phyloP scores from a whole-genome alignment of 176 grass and related monocot species.

The Sorghum bicolor region DNA sequence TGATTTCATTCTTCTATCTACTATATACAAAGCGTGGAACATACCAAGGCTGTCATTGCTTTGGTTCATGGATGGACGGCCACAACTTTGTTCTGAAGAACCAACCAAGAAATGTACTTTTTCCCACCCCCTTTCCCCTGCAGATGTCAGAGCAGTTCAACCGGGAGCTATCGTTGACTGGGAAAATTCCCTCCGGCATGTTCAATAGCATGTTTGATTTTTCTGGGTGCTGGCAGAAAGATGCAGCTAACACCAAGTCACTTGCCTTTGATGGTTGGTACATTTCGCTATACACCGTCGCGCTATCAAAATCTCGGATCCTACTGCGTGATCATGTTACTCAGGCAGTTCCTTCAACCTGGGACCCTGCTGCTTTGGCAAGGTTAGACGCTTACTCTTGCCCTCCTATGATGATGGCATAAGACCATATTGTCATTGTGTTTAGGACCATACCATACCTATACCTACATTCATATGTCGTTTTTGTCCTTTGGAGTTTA shows the following conservation, averaged over 20 bases:
- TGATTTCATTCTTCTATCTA: not conserved
- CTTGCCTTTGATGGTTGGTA: constrained; percentile 93
- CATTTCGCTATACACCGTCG: constrained; percentile 80
- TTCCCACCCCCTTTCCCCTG: no score
- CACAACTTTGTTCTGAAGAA: not conserved
- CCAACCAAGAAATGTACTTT: not conserved
- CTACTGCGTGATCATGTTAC: constrained; percentile 74
- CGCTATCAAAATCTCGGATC: constrained; percentile 78
- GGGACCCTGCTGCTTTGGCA: constrained; percentile 89
- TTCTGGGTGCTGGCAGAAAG: constrained; percentile 88
- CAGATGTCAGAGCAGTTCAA: constrained; percentile 99
- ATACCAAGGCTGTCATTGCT: not conserved
- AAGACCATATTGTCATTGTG: not conserved
- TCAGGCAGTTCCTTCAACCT: constrained; percentile 85
- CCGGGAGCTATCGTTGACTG: constrained; percentile 78
- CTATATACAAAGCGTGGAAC: not conserved
- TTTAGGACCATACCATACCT: not conserved
- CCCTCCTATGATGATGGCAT: not conserved
- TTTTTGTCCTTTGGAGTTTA: not conserved
- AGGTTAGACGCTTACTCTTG: constrained; percentile 38
- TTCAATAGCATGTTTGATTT: constrained; percentile 96
- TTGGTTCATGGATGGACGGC: not conserved
- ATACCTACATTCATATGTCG: not conserved
- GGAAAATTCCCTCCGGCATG: constrained; percentile 88
- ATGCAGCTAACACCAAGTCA: constrained; percentile 78